Conservation (phyloP, 148 eudicot species). For the Bassia scoparia region DNA sequence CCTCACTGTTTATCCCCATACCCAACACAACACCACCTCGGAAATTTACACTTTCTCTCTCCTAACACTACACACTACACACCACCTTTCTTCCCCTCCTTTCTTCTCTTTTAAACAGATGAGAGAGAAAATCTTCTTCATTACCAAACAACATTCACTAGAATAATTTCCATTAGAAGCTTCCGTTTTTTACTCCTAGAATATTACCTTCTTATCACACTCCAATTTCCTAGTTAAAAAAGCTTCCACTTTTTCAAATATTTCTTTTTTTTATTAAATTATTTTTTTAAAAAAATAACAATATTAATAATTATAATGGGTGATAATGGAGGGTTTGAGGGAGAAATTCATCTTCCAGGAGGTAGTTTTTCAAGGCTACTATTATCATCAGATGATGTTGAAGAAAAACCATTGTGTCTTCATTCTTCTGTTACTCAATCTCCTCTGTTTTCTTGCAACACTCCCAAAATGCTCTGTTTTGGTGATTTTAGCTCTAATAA, state of each 20-base stretch:
- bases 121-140: background rate
- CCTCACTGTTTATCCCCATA: conserved; percentile 34
- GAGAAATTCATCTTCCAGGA: conserved; percentile 29
- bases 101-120: background rate
- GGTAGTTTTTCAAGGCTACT: conserved; percentile 39
- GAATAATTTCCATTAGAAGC: conserved; percentile 1
- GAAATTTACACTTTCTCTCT: conserved; percentile 24
- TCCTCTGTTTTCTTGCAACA: conserved; percentile 32
- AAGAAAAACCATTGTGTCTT: background rate
- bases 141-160: background rate
- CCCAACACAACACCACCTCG: conserved; percentile 31
- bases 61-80: background rate
- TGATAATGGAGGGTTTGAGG: conserved; percentile 27
- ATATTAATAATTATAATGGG: conserved; percentile 24
- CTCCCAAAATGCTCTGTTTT: conserved; percentile 44
- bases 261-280: background rate
- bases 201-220: background rate
- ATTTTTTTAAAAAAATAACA: background rate
- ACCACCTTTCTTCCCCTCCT: background rate
- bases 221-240: background rate
- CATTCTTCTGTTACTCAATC: background rate
- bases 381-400: conserved; percentile 24
- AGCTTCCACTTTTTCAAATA: conserved; percentile 2
- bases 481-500: conserved; percentile 28
- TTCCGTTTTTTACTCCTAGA: conserved; percentile 25